Evolutionary conservation across 768 basidiomycete species (phyloP).

Genomic region (Hygrophoropsis aurantiaca): DNA sequence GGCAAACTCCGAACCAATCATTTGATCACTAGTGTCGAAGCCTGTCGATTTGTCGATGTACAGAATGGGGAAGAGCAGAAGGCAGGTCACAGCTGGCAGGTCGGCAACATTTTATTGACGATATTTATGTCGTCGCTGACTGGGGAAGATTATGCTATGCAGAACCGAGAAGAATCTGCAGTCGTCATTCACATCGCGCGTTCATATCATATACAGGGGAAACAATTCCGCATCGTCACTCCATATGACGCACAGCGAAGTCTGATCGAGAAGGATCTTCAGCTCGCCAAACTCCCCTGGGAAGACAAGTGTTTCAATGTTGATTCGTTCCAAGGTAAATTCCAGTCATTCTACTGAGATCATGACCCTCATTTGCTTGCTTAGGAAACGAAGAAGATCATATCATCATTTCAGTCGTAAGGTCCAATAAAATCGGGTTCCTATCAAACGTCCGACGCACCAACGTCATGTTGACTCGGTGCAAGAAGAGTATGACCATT

Average conservation of each 20-base stretch:
- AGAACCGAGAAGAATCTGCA: conserved; percentile 63
- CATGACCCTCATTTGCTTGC: conserved; percentile 11
- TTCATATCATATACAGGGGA: conserved; percentile 44
- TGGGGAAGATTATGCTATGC: conserved; percentile 2
- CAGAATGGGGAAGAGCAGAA: conserved; percentile 28
- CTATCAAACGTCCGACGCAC: conserved; percentile 60
- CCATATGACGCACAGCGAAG: conserved; percentile 76
- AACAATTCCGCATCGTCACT: conserved; percentile 66
- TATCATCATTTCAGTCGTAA: conserved; percentile 70
- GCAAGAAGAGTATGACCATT: conserved; percentile 74
- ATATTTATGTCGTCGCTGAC: no score
- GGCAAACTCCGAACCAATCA: conserved; percentile 58
- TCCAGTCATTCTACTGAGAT: conserved; percentile 2
- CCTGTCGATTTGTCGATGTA: conserved; percentile 41
- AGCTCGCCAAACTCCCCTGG: conserved; percentile 47
- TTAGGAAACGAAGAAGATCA: conserved; percentile 80
- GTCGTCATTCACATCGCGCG: conserved; percentile 54
- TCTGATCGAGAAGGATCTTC: conserved; percentile 55
- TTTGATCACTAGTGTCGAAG: conserved; percentile 31
- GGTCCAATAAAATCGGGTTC: conserved; percentile 62
- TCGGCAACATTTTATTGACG: conserved; percentile 15
- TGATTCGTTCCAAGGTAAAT: conserved; percentile 76
- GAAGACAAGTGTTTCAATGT: conserved; percentile 72
- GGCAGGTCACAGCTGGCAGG: conserved; percentile 34
- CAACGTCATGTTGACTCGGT: conserved; percentile 85